Conservation (phyloP, 2,329 filamentous ascomycete genomes). For the Thyridium curvatum region DNA sequence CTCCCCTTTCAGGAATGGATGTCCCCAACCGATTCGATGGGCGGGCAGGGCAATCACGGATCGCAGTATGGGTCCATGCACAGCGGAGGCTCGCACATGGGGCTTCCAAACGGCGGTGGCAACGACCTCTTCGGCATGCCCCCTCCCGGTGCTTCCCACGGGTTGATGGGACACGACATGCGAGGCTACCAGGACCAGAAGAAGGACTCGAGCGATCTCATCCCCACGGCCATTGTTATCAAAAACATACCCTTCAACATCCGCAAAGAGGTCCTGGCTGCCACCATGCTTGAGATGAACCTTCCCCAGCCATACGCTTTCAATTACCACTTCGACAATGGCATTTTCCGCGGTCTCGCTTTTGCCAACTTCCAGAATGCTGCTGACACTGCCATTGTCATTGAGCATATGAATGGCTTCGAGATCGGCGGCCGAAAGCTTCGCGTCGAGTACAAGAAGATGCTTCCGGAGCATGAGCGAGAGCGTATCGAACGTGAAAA, state of each 20-base stretch:
- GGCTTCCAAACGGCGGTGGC: slow-evolving; percentile 31
- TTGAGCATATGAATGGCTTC: slow-evolving; percentile 90
- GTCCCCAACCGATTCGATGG: slow-evolving; percentile 7
- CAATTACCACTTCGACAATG: slow-evolving; percentile 99
- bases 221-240: slow-evolving; percentile 96
- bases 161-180: slow-evolving; percentile 29
- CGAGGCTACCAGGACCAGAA: slow-evolving; percentile 32
- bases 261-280: slow-evolving; percentile 90
- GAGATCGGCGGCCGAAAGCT: slow-evolving; percentile 92
- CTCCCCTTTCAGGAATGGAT: slow-evolving; percentile 12
- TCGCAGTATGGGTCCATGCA: slow-evolving; percentile 2
- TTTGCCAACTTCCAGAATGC: slow-evolving; percentile 98
- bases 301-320: slow-evolving; percentile 95
- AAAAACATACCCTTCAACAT: slow-evolving; percentile 99
- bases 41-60: slow-evolving; percentile 5
- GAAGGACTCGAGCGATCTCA: slow-evolving; percentile 74
- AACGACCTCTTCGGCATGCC: slow-evolving; percentile 25
- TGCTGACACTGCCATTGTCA: slow-evolving; percentile 87
- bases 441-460: slow-evolving; percentile 98
- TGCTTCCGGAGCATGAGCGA: slow-evolving; percentile 89
- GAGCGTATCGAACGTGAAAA: slow-evolving; percentile 97
- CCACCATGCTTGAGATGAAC: slow-evolving; percentile 89
- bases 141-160: slow-evolving; percentile 29
- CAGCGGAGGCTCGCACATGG: slow-evolving; percentile 10
- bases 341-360: slow-evolving; percentile 89